Base-by-base conservation (phyloP, 352 stramenopile species). In the Globisporangium spiculum region DNA sequence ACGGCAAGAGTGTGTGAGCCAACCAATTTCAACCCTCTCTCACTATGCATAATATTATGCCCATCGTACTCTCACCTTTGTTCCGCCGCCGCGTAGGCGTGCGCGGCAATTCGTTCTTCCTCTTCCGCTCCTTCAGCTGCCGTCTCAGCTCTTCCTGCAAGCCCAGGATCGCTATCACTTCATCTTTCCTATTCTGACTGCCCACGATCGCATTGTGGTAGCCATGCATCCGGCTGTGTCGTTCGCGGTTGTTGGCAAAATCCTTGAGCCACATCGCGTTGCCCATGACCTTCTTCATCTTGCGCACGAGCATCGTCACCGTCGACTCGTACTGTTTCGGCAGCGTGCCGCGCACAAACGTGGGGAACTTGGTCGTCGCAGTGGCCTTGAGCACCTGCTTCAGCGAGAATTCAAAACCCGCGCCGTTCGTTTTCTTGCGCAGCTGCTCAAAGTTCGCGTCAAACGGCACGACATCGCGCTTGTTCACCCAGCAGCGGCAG, bases 401-500 rank as follows among this genome's bases (percentile, higher is more conserved):
- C 20, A 87, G 67, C 18, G 83, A 72, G 27, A 56, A 64, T 58
- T 92, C 78, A 67, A 92, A 92, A 22, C 55, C 67, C 36, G 41
- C 54, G 53, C 52, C 80, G 27, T 62, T 85, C 67, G 67, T 77
- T 7, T 65, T 65, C 46, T 75, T 78, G 5, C 77, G 75, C 1
- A 74, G 41, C 4, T 68, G 70, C 9, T 82, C 73, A 50, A 77
- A 88, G 3, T 74, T 66, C 6, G 76, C 69, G 14, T 80, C 66
- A 38, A 87, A 91, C 5, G 69, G 56, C 41, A 68, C 66, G 16
- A 88, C 69, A 63, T 87, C 71, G 14, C 36, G 58, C 32, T 70
- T 76, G 26, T 77, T 66, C 67, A 88, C 68, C 83, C 83, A 91
- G 64, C 72, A 88, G 24, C 83, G 88, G 60, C 71, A 83, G 30